Evolutionary conservation across 225 moss, liverwort and hornwort genomes (phyloP).

Genomic region (Takakia lepidozioides): DNA sequence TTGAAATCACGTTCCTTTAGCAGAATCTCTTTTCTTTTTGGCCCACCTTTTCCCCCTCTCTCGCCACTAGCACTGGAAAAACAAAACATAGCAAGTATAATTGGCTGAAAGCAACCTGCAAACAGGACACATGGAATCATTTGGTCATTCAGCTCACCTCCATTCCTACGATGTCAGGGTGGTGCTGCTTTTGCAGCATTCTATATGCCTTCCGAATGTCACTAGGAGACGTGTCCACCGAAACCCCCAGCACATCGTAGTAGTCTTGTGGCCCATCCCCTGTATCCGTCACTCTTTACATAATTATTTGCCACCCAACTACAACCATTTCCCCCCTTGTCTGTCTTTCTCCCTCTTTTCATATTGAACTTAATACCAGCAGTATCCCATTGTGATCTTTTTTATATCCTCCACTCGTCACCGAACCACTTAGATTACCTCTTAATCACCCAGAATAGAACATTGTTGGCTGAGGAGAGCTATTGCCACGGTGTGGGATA

Average conservation of each 20-base stretch:
- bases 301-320: background rate
- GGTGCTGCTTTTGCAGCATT: conserved; percentile 75
- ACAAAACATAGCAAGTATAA: too few relatives aligned
- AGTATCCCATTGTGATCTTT: background rate
- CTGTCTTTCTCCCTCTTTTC: background rate
- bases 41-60: too few relatives aligned
- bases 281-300: conserved; percentile 6
- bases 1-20: too few relatives aligned
- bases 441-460: background rate
- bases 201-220: conserved; percentile 88
- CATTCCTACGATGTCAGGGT: conserved; percentile 77
- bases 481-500: too few relatives aligned
- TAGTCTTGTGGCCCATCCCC: conserved; percentile 47
- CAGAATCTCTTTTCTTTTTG: too few relatives aligned
- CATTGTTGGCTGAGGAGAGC: too few relatives aligned
- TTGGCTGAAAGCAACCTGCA: too few relatives aligned
- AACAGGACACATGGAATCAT: too few relatives aligned
- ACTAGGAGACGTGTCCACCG: conserved; percentile 40
- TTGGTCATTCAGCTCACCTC: conserved; percentile 49
- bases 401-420: too few relatives aligned
- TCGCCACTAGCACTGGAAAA: too few relatives aligned
- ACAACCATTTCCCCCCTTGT: background rate
- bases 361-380: background rate
- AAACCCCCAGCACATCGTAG: conserved; percentile 78
- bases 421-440: too few relatives aligned